phyloP scores from a whole-genome alignment of 305 asterid species.

The Fraxinus floribunda region DNA sequence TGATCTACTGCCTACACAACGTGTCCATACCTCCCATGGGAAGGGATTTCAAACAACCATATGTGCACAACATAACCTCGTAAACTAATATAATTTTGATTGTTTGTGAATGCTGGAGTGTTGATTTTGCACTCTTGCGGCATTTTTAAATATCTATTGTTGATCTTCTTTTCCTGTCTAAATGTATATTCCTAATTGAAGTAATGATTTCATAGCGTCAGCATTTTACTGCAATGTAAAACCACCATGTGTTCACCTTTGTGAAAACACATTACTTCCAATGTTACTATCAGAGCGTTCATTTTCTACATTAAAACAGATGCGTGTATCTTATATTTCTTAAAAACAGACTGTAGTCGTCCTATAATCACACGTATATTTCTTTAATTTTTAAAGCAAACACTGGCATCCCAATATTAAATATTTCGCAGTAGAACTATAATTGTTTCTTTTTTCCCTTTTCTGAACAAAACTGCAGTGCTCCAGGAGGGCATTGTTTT shows the following conservation, averaged over 20 bases:
- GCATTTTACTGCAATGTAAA: background rate
- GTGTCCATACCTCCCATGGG: slow-evolving; percentile 12
- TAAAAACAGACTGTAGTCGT: background rate
- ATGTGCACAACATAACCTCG: background rate
- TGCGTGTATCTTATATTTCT: background rate
- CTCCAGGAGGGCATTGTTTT: background rate
- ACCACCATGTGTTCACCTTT: background rate
- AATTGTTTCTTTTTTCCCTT: background rate
- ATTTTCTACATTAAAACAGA: background rate
- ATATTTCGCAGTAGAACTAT: background rate
- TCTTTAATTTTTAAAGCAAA: background rate
- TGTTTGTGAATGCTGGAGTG: background rate
- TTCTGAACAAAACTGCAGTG: background rate
- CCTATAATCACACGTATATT: background rate
- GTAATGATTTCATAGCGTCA: background rate
- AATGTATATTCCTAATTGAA: slow-evolving; percentile 6
- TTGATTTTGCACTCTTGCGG: background rate
- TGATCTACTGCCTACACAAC: background rate
- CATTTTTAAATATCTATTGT: slow-evolving; percentile 3
- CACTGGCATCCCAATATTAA: background rate
- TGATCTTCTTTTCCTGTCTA: background rate
- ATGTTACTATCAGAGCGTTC: background rate
- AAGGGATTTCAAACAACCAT: background rate
- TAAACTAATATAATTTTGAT: background rate
- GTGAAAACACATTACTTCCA: slow-evolving; percentile 6